Base-by-base conservation (phyloP, 2,329 filamentous ascomycete genomes). In the Simplicillium aogashimaense region DNA sequence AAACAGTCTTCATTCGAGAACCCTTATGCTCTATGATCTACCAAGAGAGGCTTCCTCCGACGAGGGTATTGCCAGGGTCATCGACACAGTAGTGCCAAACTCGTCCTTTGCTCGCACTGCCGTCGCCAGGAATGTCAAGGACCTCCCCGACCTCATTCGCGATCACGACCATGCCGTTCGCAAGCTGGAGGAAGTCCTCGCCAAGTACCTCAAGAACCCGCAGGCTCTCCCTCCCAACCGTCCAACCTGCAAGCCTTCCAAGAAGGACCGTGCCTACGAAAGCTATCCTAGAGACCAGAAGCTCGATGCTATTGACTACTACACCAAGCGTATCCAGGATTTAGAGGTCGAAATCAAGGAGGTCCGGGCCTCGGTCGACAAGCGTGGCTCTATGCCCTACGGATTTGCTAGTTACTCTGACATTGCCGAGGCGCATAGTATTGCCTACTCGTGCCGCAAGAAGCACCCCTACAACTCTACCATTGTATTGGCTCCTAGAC, bases 321-420 rank as follows among this genome's bases (percentile, higher is more conserved):
- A 94, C 40, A 94, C 88, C 0, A 76, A 83, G 39, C 81, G 89
- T 14, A 95, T 98, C 54, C 79, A 80, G 49, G 73, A 81, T 36
- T 71, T 98, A 29, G 90, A 97, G 57, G 60, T 78, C 10, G 78
- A 94, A 55, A 88, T 98, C 61, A 86, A 84, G 54, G 79, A 92
- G 46, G 83, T 89, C 2, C 79, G 92, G 11, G 74, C 78, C 31
- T 80, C 79, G 1, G 80, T 98, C 7, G 90, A 97, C 61, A 87
- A 82, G 58, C 80, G 89, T 37, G 86, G 90, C 56, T 83, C 89
- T 13, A 83, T 94, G 74, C 74, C 86, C 0, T 98, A 89, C 55
- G 92, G 92, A 0, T 98, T 98, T 57, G 89, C 90, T 8, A 95
- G 87, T 52, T 98, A 92, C 64, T 80, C 90, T 33, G 82, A 81